phyloP scores from a whole-genome alignment of 2,329 filamentous ascomycete genomes.

The Chrysosporium queenslandicum region DNA sequence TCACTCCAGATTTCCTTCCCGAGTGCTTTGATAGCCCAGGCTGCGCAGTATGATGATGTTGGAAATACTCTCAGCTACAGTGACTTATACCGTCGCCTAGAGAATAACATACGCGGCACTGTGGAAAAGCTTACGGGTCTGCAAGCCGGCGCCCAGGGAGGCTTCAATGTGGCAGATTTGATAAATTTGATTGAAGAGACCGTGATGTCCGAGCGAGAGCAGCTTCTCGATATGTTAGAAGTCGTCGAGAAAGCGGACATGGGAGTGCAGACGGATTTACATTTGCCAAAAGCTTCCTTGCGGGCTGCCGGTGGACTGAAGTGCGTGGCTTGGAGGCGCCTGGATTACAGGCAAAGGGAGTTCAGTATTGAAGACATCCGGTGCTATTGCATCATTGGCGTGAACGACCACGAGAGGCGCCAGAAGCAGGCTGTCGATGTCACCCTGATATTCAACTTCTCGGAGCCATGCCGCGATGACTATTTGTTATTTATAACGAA shows the following conservation, averaged over 20 bases:
- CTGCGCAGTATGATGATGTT: slow-evolving; percentile 38
- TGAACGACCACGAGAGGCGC: slow-evolving; percentile 44
- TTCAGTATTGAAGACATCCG: slow-evolving; percentile 37
- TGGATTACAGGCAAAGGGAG: slow-evolving; percentile 27
- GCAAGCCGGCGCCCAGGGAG: background rate
- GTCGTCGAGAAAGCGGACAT: no score
- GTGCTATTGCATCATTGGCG: slow-evolving; percentile 41
- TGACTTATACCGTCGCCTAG: slow-evolving; percentile 37
- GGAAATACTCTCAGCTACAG: slow-evolving; percentile 40
- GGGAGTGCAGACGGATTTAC: slow-evolving; percentile 23
- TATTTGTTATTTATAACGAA: slow-evolving; percentile 29
- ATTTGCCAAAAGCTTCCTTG: slow-evolving; percentile 38
- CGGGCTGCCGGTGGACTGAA: slow-evolving; percentile 36
- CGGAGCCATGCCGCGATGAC: slow-evolving; percentile 12
- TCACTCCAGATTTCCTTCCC: slow-evolving; percentile 37
- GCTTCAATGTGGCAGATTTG: background rate
- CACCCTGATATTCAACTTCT: slow-evolving; percentile 31
- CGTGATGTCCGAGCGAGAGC: background rate
- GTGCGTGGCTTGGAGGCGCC: slow-evolving; percentile 28
- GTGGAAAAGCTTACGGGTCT: background rate
- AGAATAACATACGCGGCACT: slow-evolving; percentile 13
- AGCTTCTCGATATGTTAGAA: background rate
- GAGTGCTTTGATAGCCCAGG: slow-evolving; percentile 28
- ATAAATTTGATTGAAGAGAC: background rate
- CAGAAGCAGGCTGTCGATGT: slow-evolving; percentile 43